Evolutionary conservation across 1,284 basidiomycete genomes (phyloP), one percentile per base, ranked within the genome.

Genomic region (Boletus sp.): DNA sequence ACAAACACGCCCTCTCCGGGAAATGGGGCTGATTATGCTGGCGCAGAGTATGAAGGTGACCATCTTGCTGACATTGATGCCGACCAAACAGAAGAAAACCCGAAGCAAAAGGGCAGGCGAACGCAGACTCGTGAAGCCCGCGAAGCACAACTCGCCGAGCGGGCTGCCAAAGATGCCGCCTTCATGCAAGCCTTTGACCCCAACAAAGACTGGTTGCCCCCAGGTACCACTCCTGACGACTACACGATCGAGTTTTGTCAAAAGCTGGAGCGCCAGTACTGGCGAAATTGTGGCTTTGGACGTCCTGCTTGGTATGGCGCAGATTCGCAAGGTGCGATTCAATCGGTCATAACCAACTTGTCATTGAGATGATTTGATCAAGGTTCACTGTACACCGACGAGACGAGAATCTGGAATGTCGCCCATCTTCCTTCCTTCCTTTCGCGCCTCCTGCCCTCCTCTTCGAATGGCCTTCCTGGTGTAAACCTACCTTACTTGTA

Each of bases 401-500:
- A 82, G 30, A 90, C 91, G 2, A 85, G 75, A 23, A 66, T 80
- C 2, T 99, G 96, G 96, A 98, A 99, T 63, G 94, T 99, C 16
- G 92, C 88, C 1, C 77, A 83, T 64, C 80, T 99, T 10, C 88
- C 90, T 26, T 97, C 94, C 39, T 75, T 94, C 2, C 78, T 99
- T 27, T 86, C 86, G 14, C 83, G 93, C 13, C 75, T 96, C n/a
- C 68, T 90, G 1, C 85, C 84, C 1, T 56, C 84, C 1, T 56
- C 78, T 12, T 74, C 77, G 19, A 78, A 90, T 43, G 82, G 81
- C 47, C 74, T 99, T 22, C 94, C 94, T 0, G 95, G 95, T 23
- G 95, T 99, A 44, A 99, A 98, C 62, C 89, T 93, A 1, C 95
- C 95, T 0, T 99, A 99, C 66, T 80, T 99, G 4, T 99, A 99